Base-by-base conservation (phyloP, 1,284 basidiomycete genomes). In the Heterobasidion parviporum region DNA sequence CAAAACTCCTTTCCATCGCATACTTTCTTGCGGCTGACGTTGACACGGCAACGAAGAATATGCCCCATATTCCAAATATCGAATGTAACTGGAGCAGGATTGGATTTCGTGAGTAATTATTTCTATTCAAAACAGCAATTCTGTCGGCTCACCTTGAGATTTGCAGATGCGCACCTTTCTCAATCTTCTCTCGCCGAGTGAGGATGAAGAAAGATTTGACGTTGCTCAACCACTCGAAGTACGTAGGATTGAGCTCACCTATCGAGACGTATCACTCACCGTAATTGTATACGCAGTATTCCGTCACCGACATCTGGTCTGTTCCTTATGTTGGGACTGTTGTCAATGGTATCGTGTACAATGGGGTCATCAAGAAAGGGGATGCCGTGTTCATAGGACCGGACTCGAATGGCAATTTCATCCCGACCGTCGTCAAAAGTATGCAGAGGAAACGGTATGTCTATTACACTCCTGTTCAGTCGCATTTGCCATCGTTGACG, bases 271-370 rank as follows among this genome's bases (percentile, higher is more conserved):
- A 26, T 26, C 26, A 26, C n/a, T 52, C 47, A 43, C 33, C 41
- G 7, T 14, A 3, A 52, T 52, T 7, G 20, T 9, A 12, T 41
- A 9, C 7, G 54, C 61, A 91, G 86, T 92, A 85, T 64, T 90
- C 87, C 8, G 76, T 92, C 44, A 92, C 86, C 2, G 91, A 93
- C 63, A 82, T 92, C 26, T 94, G 71, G 67, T 90, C 89, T 52
- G 92, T 95, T 20, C 94, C 94, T 0, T 97, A 95, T 62, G 92
- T 96, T 2, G 95, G 96, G 38, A 96, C 94, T 1, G 96, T 98
- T 6, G 92, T 97, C 32, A 94, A 93, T 63, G 94, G 95, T 1
- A 94, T 97, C 56, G 71, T 97, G 56, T 89, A 92, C 60, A 76
- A 85, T 33, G 92, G 92, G 7, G 77, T 73, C 16, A 74, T 92